Percentiles rank a stretch among this genome's conserved stretches.
Evolutionary conservation across 768 basidiomycete genomes (phyloP).

Genomic region (Lactarius hatsudake): DNA sequence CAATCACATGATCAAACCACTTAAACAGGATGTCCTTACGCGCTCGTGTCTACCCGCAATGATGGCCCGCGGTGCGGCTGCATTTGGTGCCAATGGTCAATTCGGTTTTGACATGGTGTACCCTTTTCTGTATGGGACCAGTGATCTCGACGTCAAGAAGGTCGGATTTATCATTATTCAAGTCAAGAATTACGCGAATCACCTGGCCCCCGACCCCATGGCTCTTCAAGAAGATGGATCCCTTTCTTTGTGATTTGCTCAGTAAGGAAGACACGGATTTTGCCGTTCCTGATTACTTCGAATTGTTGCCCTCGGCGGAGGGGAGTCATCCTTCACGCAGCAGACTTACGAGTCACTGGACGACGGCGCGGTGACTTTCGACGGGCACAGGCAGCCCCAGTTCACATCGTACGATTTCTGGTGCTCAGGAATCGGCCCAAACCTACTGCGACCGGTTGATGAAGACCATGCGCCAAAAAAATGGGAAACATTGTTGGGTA

Average conservation of each 20-base stretch:
- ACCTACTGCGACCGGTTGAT: not conserved
- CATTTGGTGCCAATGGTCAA: not conserved
- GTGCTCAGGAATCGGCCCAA: not conserved
- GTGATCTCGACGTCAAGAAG: not conserved
- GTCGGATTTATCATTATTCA: not conserved
- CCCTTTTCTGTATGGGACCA: not conserved
- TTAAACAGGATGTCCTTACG: not conserved
- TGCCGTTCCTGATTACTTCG: not conserved
- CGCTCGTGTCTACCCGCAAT: not conserved
- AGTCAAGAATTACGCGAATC: not conserved
- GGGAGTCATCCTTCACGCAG: not conserved
- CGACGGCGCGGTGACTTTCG: not conserved
- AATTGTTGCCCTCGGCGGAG: not conserved
- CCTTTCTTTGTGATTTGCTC: not conserved
- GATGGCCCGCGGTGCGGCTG: not conserved
- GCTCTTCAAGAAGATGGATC: not conserved
- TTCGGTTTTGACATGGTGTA: not conserved
- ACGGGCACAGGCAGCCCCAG: not conserved
- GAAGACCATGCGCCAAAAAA: not conserved
- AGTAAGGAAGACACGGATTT: not conserved
- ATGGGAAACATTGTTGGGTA: not conserved
- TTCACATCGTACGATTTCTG: not conserved
- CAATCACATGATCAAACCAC: not conserved
- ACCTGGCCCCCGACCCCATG: accelerated
- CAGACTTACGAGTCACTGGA: not conserved